Conservation (phyloP, 2,329 filamentous ascomycete genomes). For the Penicillium sp. region DNA sequence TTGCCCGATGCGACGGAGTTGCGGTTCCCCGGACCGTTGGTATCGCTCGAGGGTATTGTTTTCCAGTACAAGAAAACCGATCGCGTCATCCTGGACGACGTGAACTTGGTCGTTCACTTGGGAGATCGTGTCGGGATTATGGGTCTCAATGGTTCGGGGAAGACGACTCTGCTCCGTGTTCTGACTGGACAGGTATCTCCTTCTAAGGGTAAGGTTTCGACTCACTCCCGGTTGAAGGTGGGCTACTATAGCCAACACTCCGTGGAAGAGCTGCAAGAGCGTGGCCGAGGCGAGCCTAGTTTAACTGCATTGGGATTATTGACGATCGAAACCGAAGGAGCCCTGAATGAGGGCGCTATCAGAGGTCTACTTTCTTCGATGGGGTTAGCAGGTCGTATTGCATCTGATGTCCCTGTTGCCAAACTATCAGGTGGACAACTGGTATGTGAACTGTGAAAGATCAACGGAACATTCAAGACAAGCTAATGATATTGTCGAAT, state of each 20-base stretch:
- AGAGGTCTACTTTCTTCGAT: conserved; percentile 66
- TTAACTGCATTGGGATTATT: conserved; percentile 67
- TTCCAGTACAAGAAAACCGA: conserved; percentile 59
- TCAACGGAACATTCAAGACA: not conserved
- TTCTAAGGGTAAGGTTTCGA: conserved; percentile 59
- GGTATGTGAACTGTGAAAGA: conserved; percentile 46
- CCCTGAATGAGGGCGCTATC: conserved; percentile 64
- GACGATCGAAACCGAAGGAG: conserved; percentile 51
- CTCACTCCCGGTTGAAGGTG: conserved; percentile 66
- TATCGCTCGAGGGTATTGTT: conserved; percentile 67
- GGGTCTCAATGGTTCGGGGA: conserved; percentile 77
- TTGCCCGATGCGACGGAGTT: conserved; percentile 66
- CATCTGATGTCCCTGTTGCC: conserved; percentile 69
- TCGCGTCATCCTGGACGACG: conserved; percentile 56
- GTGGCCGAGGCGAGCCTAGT: conserved; percentile 51
- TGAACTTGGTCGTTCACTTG: conserved; percentile 67
- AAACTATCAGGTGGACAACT: conserved; percentile 78
- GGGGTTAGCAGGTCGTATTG: conserved; percentile 67
- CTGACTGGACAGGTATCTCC: conserved; percentile 62
- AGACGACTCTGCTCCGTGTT: conserved; percentile 73
- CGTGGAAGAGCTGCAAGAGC: conserved; percentile 64
- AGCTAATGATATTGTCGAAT: not conserved
- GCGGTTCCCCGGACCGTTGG: conserved; percentile 69
- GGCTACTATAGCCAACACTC: conserved; percentile 80
- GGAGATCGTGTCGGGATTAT: conserved; percentile 73